Evolutionary conservation across 371 early-diverging fungal species (phyloP).

Genomic region (Syncephalastrum contaminatum): DNA sequence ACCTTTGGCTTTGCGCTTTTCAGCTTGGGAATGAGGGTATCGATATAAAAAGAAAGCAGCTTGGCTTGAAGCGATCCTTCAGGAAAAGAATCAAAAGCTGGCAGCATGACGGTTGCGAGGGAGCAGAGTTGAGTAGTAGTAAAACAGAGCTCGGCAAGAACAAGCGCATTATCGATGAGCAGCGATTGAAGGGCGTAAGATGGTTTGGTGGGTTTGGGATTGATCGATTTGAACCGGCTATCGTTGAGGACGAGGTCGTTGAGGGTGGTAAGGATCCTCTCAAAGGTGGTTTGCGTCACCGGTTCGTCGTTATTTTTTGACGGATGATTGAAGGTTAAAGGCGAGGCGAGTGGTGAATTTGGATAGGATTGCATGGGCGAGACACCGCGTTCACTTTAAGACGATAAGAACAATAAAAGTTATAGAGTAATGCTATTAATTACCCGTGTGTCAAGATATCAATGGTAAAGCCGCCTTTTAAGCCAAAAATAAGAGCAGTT

Average conservation of each 20-base stretch:
- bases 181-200: constrained; percentile 53
- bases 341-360: not conserved
- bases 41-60: constrained; percentile 35
- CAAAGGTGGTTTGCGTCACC: constrained; percentile 24
- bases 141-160: constrained; percentile 33
- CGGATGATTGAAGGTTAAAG: not conserved
- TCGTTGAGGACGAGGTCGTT: constrained; percentile 58
- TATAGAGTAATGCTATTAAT: not conserved
- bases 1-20: constrained; percentile 21
- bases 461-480: constrained; percentile 23
- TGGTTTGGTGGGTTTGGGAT: constrained; percentile 58
- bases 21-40: constrained; percentile 39
- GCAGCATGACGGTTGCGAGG: constrained; percentile 37
- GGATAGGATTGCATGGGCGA: not conserved
- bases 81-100: constrained; percentile 44
- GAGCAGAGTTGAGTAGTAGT: constrained; percentile 29
- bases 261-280: constrained; percentile 37
- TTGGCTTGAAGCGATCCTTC: constrained; percentile 33
- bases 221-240: constrained; percentile 49
- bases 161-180: constrained; percentile 48
- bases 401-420: not conserved
- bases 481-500: constrained; percentile 33
- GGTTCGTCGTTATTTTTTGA: too few relatives aligned
- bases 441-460: constrained; percentile 35
- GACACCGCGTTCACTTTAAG: not conserved